phyloP scores from a whole-genome alignment of 2,329 filamentous ascomycete genomes.

The Pyrenochaeta sp. region DNA sequence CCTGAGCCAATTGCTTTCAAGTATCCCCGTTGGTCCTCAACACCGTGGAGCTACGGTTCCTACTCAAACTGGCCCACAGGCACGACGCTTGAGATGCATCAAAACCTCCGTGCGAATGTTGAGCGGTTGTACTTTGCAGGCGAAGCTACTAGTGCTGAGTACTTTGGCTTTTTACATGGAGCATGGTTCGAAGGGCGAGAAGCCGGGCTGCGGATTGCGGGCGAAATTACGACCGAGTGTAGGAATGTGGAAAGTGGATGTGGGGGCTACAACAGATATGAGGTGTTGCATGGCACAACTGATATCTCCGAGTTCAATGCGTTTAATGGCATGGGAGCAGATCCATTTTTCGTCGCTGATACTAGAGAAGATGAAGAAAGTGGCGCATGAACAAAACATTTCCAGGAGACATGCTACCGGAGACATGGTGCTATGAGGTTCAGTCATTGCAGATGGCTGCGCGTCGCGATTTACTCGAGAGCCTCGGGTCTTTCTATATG shows the following conservation, averaged over 20 bases:
- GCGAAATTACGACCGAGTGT: slow-evolving; percentile 35
- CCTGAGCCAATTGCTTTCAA: slow-evolving; percentile 68
- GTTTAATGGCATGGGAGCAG: slow-evolving; percentile 40
- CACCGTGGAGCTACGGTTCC: slow-evolving; percentile 64
- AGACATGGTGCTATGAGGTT: no score
- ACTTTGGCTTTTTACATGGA: slow-evolving; percentile 71
- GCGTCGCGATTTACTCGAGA: no score
- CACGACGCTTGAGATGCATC: slow-evolving; percentile 70
- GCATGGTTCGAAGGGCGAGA: slow-evolving; percentile 49
- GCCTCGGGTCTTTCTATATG: no score
- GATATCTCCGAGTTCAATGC: slow-evolving; percentile 36
- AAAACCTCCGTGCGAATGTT: slow-evolving; percentile 73
- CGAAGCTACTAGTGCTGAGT: slow-evolving; percentile 68
- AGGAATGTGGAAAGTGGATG: slow-evolving; percentile 34
- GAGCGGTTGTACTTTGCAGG: slow-evolving; percentile 71
- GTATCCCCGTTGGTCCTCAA: slow-evolving; percentile 67
- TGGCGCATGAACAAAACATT: neutral
- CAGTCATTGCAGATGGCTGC: no score
- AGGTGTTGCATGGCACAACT: slow-evolving; percentile 43
- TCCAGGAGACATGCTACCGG: no score
- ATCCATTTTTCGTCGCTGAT: slow-evolving; percentile 34
- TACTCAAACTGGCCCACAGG: slow-evolving; percentile 74
- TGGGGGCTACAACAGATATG: slow-evolving; percentile 38
- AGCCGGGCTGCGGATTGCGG: slow-evolving; percentile 42
- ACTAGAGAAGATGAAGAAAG: neutral